A percentile compares a stretch with the other conserved stretches of the same genome.
Conservation (phyloP, 176 grass and related monocot genomes). For the Aegilops sharonensis region DNA sequence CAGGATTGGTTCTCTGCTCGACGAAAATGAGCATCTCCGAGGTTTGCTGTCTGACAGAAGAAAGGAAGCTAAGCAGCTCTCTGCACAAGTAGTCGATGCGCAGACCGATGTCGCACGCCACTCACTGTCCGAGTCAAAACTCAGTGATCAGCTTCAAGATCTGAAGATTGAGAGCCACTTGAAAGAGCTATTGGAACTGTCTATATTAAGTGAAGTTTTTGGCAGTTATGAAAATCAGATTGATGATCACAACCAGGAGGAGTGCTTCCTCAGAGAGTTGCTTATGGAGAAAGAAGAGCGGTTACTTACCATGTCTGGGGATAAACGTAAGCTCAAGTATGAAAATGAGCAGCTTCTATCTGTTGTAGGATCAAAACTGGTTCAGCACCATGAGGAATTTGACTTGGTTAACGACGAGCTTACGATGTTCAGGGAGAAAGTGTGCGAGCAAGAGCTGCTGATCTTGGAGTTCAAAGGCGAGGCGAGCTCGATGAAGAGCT, state of each 20-base stretch:
- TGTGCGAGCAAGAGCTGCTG: constrained; percentile 47
- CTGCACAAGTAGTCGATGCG: constrained; percentile 30
- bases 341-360: constrained; percentile 60
- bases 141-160: constrained; percentile 50
- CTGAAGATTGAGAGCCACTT: constrained; percentile 46
- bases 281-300: constrained; percentile 55
- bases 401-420: constrained; percentile 60
- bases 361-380: constrained; percentile 51
- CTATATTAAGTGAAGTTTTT: constrained; percentile 52
- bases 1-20: constrained; percentile 46
- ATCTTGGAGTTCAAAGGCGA: constrained; percentile 63
- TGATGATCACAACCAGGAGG: constrained; percentile 49
- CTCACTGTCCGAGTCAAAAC: constrained; percentile 31
- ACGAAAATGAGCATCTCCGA: constrained; percentile 54
- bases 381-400: constrained; percentile 67
- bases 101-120: background rate
- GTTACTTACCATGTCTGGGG: constrained; percentile 34
- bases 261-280: constrained; percentile 40
- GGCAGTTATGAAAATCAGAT: constrained; percentile 29
- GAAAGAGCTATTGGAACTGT: constrained; percentile 31
- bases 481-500: constrained; percentile 50
- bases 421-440: constrained; percentile 59
- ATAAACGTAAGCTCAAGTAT: constrained; percentile 65
- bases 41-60: constrained; percentile 48
- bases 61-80: constrained; percentile 40